Percentiles rank a stretch among this genome's conserved stretches.
phyloP scores from a whole-genome alignment of 768 basidiomycete genomes.

The Gymnopilus dilepis region DNA sequence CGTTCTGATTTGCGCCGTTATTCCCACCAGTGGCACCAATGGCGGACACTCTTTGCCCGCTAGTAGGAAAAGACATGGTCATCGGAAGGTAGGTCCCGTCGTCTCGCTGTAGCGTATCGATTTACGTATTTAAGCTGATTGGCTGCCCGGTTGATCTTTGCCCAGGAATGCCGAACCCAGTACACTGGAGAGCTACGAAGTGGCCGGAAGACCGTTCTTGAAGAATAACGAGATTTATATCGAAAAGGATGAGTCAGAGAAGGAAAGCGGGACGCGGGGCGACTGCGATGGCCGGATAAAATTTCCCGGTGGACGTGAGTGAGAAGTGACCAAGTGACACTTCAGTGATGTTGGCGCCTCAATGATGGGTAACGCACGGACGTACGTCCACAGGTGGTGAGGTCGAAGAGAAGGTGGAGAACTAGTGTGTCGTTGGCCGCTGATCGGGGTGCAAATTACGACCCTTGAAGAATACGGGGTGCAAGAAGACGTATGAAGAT shows the following conservation, averaged over 20 bases:
- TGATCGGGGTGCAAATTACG: neutral
- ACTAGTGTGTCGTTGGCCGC: neutral
- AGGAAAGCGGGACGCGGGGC: conserved; percentile 1
- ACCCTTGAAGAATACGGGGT: neutral
- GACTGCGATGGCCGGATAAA: conserved; percentile 6
- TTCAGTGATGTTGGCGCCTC: conserved; percentile 7
- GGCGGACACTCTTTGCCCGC: neutral
- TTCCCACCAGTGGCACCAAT: neutral
- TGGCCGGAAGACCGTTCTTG: neutral
- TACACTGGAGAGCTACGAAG: neutral
- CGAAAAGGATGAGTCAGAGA: conserved; percentile 12
- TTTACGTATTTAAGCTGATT: neutral
- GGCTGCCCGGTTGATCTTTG: neutral
- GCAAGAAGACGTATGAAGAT: neutral
- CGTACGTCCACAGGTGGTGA: neutral
- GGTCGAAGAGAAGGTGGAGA: neutral
- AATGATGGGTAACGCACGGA: conserved; percentile 4
- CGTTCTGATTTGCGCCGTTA: neutral
- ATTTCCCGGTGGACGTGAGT: conserved; percentile 7
- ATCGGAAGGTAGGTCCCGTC: neutral
- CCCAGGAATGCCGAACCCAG: neutral
- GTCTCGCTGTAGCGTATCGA: neutral
- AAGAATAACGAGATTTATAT: neutral
- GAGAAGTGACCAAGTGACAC: conserved; percentile 7
- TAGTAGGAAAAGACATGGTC: conserved; percentile 4